Evolutionary conservation across 1,139 yeast species (phyloP).

Genomic region (Nakaseomyces glabratus): DNA sequence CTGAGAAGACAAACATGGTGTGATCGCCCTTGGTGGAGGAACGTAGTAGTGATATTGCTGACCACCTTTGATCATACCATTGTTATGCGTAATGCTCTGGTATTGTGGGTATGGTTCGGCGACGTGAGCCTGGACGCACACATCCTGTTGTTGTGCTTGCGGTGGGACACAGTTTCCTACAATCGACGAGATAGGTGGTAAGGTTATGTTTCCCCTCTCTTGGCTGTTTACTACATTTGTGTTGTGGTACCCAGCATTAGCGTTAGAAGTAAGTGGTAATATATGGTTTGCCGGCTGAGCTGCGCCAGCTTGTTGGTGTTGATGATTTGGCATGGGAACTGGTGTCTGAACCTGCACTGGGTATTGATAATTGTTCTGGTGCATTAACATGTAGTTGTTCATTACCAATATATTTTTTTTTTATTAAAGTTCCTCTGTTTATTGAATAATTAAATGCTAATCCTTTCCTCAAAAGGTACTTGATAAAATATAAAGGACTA

Average conservation of each 20-base stretch:
- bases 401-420: background rate
- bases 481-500: background rate
- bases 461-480: no score
- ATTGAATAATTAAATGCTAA: no score
- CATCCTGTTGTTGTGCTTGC: no score
- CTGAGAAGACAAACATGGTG: slow-evolving; percentile 3
- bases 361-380: background rate
- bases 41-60: slow-evolving; percentile 5
- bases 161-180: slow-evolving; percentile 1
- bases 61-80: no score
- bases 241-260: no score
- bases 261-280: slow-evolving; percentile 3
- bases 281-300: slow-evolving; percentile 6
- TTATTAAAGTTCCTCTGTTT: background rate
- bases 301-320: no score
- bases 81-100: no score
- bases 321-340: no score
- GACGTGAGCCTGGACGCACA: no score
- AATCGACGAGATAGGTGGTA: slow-evolving; percentile 5
- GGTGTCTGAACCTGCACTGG: background rate
- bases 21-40: slow-evolving; percentile 5
- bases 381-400: slow-evolving; percentile 6
- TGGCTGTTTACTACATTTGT: background rate
- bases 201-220: slow-evolving; percentile 1
- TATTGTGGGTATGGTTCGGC: no score